Conservation (phyloP, 208 protist genomes). For the Trypanosomatidae sp. region DNA sequence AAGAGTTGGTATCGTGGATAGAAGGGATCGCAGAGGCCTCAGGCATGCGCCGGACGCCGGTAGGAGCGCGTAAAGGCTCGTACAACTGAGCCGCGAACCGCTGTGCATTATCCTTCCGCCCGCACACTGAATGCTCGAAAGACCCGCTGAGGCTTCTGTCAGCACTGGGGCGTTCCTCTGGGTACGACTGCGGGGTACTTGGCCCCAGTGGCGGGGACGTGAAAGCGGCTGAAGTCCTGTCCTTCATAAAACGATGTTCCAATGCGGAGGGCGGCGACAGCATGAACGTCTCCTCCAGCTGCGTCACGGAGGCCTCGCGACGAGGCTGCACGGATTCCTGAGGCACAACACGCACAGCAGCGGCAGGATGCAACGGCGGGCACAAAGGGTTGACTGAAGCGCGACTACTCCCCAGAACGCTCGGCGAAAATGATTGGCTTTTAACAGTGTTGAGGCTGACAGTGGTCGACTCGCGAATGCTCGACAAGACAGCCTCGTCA, state of each 20-base stretch:
- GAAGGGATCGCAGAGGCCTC: background rate
- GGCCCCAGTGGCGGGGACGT: background rate
- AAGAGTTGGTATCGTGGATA: background rate
- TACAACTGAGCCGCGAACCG: background rate
- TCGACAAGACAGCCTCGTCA: slow-evolving; percentile 18
- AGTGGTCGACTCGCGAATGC: slow-evolving; percentile 17
- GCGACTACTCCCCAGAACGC: background rate
- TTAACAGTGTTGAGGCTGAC: background rate
- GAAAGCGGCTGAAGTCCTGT: background rate
- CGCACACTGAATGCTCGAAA: background rate
- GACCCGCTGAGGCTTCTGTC: background rate
- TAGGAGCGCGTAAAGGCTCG: too few relatives aligned
- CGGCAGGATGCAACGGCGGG: background rate
- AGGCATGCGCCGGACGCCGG: too few relatives aligned
- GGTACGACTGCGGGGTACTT: background rate
- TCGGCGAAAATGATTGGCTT: background rate
- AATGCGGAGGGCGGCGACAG: background rate
- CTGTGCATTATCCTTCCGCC: background rate
- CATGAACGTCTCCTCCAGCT: slow-evolving; percentile 4
- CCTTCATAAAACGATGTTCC: background rate
- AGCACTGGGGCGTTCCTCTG: background rate
- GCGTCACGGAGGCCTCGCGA: background rate
- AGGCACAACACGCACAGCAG: background rate
- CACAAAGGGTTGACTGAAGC: background rate
- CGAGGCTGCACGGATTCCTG: background rate